These are phyloP conservation scores for Talaromyces thailandensis DNA, from an alignment of 495 filamentous ascomycete genomes.

Conservation along the genomic window DNA sequence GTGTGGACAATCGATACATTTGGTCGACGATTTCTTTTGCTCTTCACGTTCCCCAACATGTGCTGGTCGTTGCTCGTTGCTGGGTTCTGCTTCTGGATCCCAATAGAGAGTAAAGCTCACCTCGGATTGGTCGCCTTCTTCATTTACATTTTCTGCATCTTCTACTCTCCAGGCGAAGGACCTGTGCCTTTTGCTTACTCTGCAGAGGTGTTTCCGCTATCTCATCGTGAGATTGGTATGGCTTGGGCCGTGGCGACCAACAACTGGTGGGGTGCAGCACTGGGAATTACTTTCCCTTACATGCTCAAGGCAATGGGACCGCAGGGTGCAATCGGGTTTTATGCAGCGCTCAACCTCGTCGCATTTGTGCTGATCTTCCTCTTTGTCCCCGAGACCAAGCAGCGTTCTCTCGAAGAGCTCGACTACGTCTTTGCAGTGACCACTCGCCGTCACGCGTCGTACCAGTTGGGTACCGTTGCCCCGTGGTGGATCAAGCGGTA, in stretches of 20 bases:
- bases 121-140: conserved; percentile 59
- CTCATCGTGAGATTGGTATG: conserved; percentile 69
- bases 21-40: conserved; percentile 63
- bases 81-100: conserved; percentile 63
- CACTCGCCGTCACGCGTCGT: conserved; percentile 36
- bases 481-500: conserved; percentile 47
- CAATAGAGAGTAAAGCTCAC: conserved; percentile 38
- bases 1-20: conserved; percentile 82
- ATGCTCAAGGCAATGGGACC: conserved; percentile 44
- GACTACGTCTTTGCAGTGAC: conserved; percentile 50
- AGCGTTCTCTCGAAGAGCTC: conserved; percentile 48
- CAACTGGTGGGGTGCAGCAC: conserved; percentile 56
- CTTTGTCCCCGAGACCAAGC: conserved; percentile 56
- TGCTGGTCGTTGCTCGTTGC: conserved; percentile 66
- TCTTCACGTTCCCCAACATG: conserved; percentile 85
- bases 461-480: conserved; percentile 34
- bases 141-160: conserved; percentile 61
- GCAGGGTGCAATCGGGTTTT: conserved; percentile 49
- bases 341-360: conserved; percentile 53
- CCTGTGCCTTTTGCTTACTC: conserved; percentile 78
- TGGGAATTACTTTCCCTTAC: conserved; percentile 57
- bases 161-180: conserved; percentile 72
- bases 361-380: conserved; percentile 61
- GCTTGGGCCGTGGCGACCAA: conserved; percentile 61
- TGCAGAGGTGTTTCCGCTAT: conserved; percentile 70